A percentile compares a stretch with the other conserved stretches of the same genome.
Conservation (phyloP, 495 filamentous ascomycete species). For the Cercophora sp. region DNA sequence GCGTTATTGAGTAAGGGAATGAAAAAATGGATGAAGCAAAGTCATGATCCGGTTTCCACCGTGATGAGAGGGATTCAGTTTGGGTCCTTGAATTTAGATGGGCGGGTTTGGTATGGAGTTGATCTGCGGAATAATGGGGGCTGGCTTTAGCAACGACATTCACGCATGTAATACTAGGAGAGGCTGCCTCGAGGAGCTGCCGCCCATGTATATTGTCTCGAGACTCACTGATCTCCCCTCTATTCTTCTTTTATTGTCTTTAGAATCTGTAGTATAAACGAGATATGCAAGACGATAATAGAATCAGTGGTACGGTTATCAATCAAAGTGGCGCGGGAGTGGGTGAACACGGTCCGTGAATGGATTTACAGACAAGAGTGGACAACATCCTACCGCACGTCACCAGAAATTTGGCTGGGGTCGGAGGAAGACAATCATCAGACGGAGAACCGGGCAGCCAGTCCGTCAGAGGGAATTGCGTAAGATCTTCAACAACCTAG, state of each 20-base stretch:
- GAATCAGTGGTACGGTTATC: conserved; percentile 6
- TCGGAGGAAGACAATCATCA: no score
- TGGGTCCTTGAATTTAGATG: conserved; percentile 5
- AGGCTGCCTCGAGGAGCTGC: neutral
- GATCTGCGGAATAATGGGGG: conserved; percentile 4
- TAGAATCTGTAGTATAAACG: conserved; percentile 30
- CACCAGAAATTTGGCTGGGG: no score
- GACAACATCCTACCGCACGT: no score
- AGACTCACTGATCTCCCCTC: conserved; percentile 29
- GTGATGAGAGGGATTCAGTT: neutral
- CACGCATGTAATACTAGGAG: conserved; percentile 10
- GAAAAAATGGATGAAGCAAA: no score
- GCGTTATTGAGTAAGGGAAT: conserved; percentile 62
- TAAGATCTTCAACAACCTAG: no score
- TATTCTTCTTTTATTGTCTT: conserved; percentile 28
- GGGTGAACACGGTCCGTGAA: no score
- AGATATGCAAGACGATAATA: conserved; percentile 28
- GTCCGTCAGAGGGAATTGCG: no score
- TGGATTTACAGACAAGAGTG: no score
- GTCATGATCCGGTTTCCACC: neutral
- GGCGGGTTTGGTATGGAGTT: conserved; percentile 13
- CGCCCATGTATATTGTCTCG: conserved; percentile 17
- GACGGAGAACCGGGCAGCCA: no score
- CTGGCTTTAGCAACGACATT: conserved; percentile 1
- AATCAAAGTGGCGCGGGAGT: no score